phyloP scores from a whole-genome alignment of 2,329 filamentous ascomycete species.

The Ascochyta viciae-villosae region DNA sequence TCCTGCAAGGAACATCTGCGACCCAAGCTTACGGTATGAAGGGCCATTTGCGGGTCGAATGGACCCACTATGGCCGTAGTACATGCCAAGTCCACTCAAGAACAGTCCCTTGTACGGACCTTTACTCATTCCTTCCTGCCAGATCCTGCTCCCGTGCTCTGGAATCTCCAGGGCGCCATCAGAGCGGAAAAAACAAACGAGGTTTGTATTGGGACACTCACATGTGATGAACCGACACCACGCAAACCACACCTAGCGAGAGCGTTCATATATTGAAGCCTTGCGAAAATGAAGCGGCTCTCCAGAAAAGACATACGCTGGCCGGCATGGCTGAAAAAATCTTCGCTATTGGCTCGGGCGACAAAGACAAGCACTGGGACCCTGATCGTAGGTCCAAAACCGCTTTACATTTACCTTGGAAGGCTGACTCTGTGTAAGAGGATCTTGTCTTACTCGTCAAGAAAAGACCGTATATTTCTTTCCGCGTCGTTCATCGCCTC shows the following conservation, averaged over 20 bases:
- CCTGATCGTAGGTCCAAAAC: background rate
- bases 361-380: background rate
- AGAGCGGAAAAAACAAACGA: background rate
- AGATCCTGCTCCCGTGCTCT: background rate
- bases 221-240: background rate
- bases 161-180: background rate
- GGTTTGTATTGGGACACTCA: background rate
- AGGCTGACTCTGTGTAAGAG: slow-evolving; percentile 18
- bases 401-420: background rate
- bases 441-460: slow-evolving; percentile 30
- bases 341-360: background rate
- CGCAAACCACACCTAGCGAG: background rate
- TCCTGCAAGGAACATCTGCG: background rate
- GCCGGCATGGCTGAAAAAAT: background rate
- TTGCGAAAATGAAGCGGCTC: background rate
- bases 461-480: slow-evolving; percentile 23
- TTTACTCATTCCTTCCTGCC: background rate
- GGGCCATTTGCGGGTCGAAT: too few relatives aligned
- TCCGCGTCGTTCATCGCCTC: slow-evolving; percentile 26
- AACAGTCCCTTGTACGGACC: background rate
- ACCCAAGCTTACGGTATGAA: background rate
- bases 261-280: background rate
- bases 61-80: too few relatives aligned
- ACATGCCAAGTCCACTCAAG: too few relatives aligned
- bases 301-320: background rate